Evolutionary conservation across 2,329 filamentous ascomycete genomes (phyloP), one percentile per base, ranked within the genome.

Genomic region (Dothistroma septosporum): DNA sequence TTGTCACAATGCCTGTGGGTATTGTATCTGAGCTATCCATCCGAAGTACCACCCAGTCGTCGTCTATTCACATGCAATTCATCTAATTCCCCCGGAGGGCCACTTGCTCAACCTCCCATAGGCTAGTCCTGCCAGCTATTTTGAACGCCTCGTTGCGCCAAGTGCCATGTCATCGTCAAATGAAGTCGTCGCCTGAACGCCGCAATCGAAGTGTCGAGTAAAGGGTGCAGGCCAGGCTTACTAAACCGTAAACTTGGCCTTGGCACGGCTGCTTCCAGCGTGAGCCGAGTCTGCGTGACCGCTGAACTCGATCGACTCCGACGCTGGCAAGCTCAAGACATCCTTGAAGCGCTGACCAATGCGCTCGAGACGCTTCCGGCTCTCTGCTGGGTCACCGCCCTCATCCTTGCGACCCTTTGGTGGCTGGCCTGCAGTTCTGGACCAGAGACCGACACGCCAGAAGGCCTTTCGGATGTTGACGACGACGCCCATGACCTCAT

Each of bases 381-480:
- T 90, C 83, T 96, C 94, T 70, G 94, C 90, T 22, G 62, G 64
- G 55, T 71, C 69, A 12, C 56, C 68, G 28, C 64, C 66, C 53
- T 68, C 68, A 32, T 68, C 67, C 55, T 58, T 85, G 65, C 91
- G 86, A 67, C 89, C 89, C 81, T 93, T 92, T 68, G 88, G 88
- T 58, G 87, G 87, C 49, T 89, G 85, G 67, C 90, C 89, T 58
- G 91, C 91, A 61, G 92, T 96, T 73, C 92, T 89, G 65, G 94
- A 99, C 94, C 95, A 99, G 70, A 97, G 86, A 74, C 93, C 92
- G 69, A 99, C 89, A 81, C 94, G 90, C 85, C 92, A 99, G 82
- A 99, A 97, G 55, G 90, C 92, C 82, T 96, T 97, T 77, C 94
- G 90, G 61, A 99, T 93, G 78, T 99, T 99, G 81, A 97, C 92